A percentile compares a stretch with the other conserved stretches of the same genome.
Evolutionary conservation across 1,284 basidiomycete species (phyloP).

Genomic region (Hortiboletus rubellus): DNA sequence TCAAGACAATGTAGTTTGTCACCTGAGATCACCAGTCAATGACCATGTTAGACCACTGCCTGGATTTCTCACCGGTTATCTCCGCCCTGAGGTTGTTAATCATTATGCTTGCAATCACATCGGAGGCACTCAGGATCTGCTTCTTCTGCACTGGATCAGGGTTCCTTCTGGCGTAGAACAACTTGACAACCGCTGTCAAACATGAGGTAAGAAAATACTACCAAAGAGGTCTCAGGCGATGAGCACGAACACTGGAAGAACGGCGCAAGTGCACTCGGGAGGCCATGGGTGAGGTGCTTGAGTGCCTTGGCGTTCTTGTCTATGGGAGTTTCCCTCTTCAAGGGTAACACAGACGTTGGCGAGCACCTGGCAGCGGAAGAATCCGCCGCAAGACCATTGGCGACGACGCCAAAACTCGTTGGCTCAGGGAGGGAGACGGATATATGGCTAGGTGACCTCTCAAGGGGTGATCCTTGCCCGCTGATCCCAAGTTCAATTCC

Average conservation of each 20-base stretch:
- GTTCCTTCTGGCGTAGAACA: conserved; percentile 82
- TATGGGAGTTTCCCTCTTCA: conserved; percentile 46
- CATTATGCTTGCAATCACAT: conserved; percentile 72
- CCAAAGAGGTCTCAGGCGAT: not conserved
- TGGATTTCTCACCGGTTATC: conserved; percentile 48
- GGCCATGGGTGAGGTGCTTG: conserved; percentile 78
- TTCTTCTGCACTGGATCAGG: conserved; percentile 78
- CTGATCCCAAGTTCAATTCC: conserved; percentile 48
- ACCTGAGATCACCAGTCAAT: conserved; percentile 37
- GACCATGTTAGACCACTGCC: not conserved
- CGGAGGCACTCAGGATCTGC: conserved; percentile 72
- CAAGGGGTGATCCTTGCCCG: conserved; percentile 43
- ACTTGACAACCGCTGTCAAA: conserved; percentile 74
- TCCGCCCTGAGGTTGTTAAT: conserved; percentile 68
- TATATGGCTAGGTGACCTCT: conserved; percentile 45
- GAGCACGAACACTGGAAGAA: conserved; percentile 81
- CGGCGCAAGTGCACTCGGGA: conserved; percentile 77
- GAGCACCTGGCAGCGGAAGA: conserved; percentile 22
- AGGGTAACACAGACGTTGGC: conserved; percentile 27
- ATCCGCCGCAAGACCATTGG: conserved; percentile 45
- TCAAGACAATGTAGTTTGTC: conserved; percentile 55
- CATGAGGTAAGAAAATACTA: conserved; percentile 9
- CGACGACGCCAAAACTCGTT: conserved; percentile 30
- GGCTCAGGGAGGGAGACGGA: conserved; percentile 42
- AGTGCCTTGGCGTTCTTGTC: conserved; percentile 76